A percentile compares a stretch with the other conserved stretches of the same genome.
These are phyloP conservation scores for Blastomyces emzantsi DNA, from an alignment of 2,329 filamentous ascomycete genomes.

Conservation along the genomic window DNA sequence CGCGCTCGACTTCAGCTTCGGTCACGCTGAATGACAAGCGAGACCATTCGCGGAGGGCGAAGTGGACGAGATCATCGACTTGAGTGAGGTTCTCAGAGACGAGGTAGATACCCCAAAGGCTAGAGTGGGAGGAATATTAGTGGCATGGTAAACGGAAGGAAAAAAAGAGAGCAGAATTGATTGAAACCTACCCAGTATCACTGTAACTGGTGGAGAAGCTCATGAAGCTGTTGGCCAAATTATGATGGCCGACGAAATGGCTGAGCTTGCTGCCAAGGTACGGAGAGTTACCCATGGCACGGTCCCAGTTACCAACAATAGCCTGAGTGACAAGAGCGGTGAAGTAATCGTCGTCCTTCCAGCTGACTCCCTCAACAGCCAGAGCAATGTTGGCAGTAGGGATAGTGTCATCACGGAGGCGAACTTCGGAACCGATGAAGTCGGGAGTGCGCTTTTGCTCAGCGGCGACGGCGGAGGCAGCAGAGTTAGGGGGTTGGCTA, in stretches of 20 bases:
- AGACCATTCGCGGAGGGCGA: slow-evolving; percentile 96
- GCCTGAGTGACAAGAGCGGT: slow-evolving; percentile 95
- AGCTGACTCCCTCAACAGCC: slow-evolving; percentile 98
- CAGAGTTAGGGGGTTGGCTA: slow-evolving; percentile 62
- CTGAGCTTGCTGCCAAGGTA: slow-evolving; percentile 98
- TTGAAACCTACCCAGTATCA: slow-evolving; percentile 77
- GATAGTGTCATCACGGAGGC: slow-evolving; percentile 92
- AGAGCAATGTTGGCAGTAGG: slow-evolving; percentile 96
- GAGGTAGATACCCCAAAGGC: slow-evolving; percentile 99
- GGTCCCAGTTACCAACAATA: slow-evolving; percentile 99
- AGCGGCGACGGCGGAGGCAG: slow-evolving; percentile 61
- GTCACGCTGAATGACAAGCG: slow-evolving; percentile 82
- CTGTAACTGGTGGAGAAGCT: slow-evolving; percentile 99
- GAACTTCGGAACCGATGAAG: slow-evolving; percentile 93
- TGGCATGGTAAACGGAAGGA: neutral
- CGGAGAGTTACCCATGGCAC: slow-evolving; percentile 92
- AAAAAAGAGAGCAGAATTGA: neutral
- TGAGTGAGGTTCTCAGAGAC: slow-evolving; percentile 80
- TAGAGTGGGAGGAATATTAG: slow-evolving; percentile 31
- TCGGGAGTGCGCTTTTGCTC: slow-evolving; percentile 78
- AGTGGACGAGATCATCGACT: slow-evolving; percentile 95
- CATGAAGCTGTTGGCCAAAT: slow-evolving; percentile 99
- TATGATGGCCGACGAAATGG: slow-evolving; percentile 85
- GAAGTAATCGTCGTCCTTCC: slow-evolving; percentile 99
- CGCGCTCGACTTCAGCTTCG: slow-evolving; percentile 88